Base-by-base conservation (phyloP, 495 filamentous ascomycete genomes). In the Oleoguttula mirabilis region DNA sequence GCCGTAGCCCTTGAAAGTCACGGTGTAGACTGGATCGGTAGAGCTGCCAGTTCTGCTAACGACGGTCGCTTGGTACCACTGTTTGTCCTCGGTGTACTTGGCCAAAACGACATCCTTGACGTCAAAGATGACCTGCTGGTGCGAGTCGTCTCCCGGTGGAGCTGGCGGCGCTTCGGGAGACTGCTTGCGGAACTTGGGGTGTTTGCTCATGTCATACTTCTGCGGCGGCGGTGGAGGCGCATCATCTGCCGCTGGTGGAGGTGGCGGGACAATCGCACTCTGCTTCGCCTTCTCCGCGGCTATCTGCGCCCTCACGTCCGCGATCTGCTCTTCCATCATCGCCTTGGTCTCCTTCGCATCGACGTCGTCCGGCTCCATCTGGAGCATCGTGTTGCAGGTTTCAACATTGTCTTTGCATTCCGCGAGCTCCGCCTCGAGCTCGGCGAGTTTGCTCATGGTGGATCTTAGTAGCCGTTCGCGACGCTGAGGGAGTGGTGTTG, bases 21-120 rank as follows among this genome's bases (percentile, higher is more conserved):
- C 88, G 36, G 82, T 78, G 59, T 95, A 98, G 37, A 94, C 78
- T 12, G 88, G 92, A 24, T 80, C 80, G 39, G 76, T 80, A 15
- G 79, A 79, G 3, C 85, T 90, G 48, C 90, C 90, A 27, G 88
- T 95, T 50, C 94, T 88, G 22, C 82, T 86, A 14, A 82, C 90
- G 62, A 98, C 92, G 44, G 83, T 77, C 28, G 92, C 90, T 22
- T 84, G 81, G 66, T 96, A 96, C 69, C 88, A 94, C 6, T 72
- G 70, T 55, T 83, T 83, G 59, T 96, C 90, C 31, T 85, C 88
- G 3, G 84, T 81, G 87, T 86, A 98, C 58, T 83, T 83, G 19
- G 88, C 90, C 58, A 92, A 68, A 27, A 94, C 82, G 22, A 67
- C 78, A 55, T 96, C 90, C 55, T 94, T 94, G 47, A 95, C 84